These are phyloP conservation scores for Globisporangium paddicum DNA, from an alignment of 352 stramenopile genomes.

Conservation along the genomic window DNA sequence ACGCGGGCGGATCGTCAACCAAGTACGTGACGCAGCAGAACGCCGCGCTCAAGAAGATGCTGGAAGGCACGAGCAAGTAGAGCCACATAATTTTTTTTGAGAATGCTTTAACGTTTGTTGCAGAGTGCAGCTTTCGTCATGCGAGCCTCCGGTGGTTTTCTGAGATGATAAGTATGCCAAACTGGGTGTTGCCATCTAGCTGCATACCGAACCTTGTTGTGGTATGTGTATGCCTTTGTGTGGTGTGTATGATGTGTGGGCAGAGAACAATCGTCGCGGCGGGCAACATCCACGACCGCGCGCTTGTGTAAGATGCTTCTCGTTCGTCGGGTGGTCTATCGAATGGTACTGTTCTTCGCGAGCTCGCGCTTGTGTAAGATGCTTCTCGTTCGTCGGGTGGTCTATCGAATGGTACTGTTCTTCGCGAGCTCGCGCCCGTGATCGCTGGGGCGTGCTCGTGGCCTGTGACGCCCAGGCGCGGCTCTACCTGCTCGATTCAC, in stretches of 20 bases:
- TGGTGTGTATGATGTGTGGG: too few relatives aligned
- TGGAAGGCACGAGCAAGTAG: constrained; percentile 31
- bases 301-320: neutral
- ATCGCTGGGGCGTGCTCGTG: neutral
- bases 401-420: neutral
- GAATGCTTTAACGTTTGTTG: too few relatives aligned
- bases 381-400: neutral
- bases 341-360: neutral
- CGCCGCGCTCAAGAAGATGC: constrained; percentile 48
- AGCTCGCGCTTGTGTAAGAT: neutral
- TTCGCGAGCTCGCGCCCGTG: neutral
- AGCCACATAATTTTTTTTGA: too few relatives aligned
- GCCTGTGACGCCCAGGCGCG: neutral
- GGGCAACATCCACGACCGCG: neutral
- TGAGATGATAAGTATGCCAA: too few relatives aligned
- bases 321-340: neutral
- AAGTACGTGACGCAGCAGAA: constrained; percentile 67
- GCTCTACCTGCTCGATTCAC: neutral
- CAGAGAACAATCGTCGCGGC: too few relatives aligned
- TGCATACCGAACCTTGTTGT: too few relatives aligned
- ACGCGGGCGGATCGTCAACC: constrained; percentile 35
- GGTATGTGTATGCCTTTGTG: too few relatives aligned
- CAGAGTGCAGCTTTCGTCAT: too few relatives aligned
- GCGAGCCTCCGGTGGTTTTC: too few relatives aligned
- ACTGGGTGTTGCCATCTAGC: too few relatives aligned